phyloP scores from a whole-genome alignment of 2,329 filamentous ascomycete species.

The Cladophialophora chaetospira region DNA sequence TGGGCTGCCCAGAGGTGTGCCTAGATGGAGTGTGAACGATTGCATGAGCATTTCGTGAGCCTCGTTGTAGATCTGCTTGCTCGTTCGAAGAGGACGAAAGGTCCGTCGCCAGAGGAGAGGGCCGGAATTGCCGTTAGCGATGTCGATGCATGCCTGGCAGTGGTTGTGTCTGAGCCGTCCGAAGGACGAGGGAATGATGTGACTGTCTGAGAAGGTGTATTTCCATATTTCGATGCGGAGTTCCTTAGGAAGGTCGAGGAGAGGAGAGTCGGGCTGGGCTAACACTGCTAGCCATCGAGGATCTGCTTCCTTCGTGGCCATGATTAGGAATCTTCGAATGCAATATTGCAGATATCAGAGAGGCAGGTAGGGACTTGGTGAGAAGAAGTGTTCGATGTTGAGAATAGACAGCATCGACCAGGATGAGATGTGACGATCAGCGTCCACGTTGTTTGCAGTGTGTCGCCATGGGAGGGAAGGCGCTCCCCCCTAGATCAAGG shows the following conservation, averaged over 20 bases:
- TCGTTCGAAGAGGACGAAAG: conserved; percentile 21
- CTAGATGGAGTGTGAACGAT: conserved; percentile 10
- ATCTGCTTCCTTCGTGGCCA: too few species aligned
- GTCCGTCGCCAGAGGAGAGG: conserved; percentile 1
- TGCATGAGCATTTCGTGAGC: conserved; percentile 7
- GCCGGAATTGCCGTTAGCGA: neutral
- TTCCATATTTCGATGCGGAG: conserved; percentile 24
- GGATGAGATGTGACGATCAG: too few species aligned
- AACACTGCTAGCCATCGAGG: too few species aligned
- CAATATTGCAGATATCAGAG: neutral
- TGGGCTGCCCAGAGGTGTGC: neutral
- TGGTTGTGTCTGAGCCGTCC: neutral
- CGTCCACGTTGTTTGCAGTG: too few species aligned
- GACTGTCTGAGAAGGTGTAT: conserved; percentile 9
- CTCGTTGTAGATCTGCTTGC: conserved; percentile 24
- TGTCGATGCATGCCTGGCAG: conserved; percentile 10
- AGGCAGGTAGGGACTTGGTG: neutral
- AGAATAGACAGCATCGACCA: neutral
- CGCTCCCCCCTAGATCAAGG: too few species aligned
- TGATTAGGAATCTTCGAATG: neutral
- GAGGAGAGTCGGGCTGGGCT: conserved; percentile 17
- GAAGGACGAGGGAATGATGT: conserved; percentile 1
- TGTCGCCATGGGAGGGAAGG: too few species aligned
- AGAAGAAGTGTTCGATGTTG: neutral
- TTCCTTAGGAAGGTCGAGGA: conserved; percentile 19